Evolutionary conservation across 2,329 filamentous ascomycete genomes (phyloP).

Genomic region (Neofusicoccum cordaticola): DNA sequence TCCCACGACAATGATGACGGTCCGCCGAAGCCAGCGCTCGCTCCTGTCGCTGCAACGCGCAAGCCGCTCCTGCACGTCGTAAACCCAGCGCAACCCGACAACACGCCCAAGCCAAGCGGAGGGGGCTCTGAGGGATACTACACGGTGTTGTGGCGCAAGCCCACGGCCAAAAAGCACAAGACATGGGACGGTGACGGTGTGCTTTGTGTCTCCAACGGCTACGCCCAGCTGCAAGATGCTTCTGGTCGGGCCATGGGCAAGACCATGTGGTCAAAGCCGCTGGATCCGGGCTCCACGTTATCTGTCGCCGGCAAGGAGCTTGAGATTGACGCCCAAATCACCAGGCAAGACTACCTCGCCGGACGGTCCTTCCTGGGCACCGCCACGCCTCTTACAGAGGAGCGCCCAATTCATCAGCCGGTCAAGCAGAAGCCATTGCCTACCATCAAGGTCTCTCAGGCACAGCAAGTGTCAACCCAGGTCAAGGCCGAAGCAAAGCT

Average conservation of each 20-base stretch:
- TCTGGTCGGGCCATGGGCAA: slow-evolving; percentile 63
- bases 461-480: slow-evolving; percentile 20
- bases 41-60: slow-evolving; percentile 20
- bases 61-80: slow-evolving; percentile 30
- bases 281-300: slow-evolving; percentile 60
- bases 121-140: slow-evolving; percentile 39
- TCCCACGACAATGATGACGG: slow-evolving; percentile 30
- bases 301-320: slow-evolving; percentile 66
- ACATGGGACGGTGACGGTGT: slow-evolving; percentile 75
- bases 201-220: slow-evolving; percentile 56
- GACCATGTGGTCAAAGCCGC: slow-evolving; percentile 52
- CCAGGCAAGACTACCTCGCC: slow-evolving; percentile 57
- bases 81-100: slow-evolving; percentile 26
- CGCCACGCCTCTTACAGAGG: slow-evolving; percentile 1
- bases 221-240: slow-evolving; percentile 60
- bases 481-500: slow-evolving; percentile 40
- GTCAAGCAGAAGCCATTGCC: slow-evolving; percentile 22
- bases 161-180: slow-evolving; percentile 70
- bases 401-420: slow-evolving; percentile 24
- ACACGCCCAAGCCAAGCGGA: neutral
- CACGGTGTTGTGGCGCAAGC: slow-evolving; percentile 56
- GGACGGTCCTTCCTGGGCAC: slow-evolving; percentile 45
- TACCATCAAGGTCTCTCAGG: slow-evolving; percentile 29
- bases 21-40: slow-evolving; percentile 19
- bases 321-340: slow-evolving; percentile 62